Evolutionary conservation across 352 stramenopile genomes (phyloP).

Genomic region (Phytophthora pini): DNA sequence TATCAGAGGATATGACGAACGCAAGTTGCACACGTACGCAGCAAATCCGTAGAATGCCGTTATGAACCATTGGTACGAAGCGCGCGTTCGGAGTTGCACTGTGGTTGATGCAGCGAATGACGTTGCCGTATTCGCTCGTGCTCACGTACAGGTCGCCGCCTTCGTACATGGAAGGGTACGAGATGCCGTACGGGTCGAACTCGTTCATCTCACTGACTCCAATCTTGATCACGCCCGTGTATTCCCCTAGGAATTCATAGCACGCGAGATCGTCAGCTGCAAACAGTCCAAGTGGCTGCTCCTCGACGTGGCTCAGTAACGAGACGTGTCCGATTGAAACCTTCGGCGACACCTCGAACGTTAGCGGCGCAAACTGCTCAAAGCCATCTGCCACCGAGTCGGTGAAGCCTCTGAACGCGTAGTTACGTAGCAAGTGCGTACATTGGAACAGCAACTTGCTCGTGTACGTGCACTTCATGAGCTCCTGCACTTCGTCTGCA

Average conservation of each 20-base stretch:
- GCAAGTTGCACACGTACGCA: constrained; percentile 50
- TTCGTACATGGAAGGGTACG: constrained; percentile 77
- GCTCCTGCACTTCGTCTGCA: constrained; percentile 52
- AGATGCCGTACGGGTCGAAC: constrained; percentile 75
- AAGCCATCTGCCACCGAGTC: constrained; percentile 60
- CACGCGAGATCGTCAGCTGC: constrained; percentile 51
- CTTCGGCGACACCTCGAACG: constrained; percentile 49
- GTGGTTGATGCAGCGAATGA: constrained; percentile 84
- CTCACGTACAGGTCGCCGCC: constrained; percentile 71
- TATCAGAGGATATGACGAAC: neutral
- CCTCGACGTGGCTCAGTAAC: constrained; percentile 51
- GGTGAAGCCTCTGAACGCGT: constrained; percentile 80
- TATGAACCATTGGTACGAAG: constrained; percentile 71
- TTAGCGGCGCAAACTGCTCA: constrained; percentile 41
- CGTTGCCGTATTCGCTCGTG: constrained; percentile 75
- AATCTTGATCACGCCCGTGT: constrained; percentile 68
- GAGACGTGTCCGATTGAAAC: constrained; percentile 63
- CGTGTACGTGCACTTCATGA: constrained; percentile 80
- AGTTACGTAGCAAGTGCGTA: constrained; percentile 73
- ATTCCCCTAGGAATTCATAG: constrained; percentile 67
- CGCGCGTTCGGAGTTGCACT: constrained; percentile 62
- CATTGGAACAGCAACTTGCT: constrained; percentile 78
- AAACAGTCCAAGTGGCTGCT: constrained; percentile 69
- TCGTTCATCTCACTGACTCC: constrained; percentile 44
- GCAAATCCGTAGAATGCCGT: constrained; percentile 76